Conservation (phyloP, 2,329 filamentous ascomycete genomes). For the Kalmusia sp. region DNA sequence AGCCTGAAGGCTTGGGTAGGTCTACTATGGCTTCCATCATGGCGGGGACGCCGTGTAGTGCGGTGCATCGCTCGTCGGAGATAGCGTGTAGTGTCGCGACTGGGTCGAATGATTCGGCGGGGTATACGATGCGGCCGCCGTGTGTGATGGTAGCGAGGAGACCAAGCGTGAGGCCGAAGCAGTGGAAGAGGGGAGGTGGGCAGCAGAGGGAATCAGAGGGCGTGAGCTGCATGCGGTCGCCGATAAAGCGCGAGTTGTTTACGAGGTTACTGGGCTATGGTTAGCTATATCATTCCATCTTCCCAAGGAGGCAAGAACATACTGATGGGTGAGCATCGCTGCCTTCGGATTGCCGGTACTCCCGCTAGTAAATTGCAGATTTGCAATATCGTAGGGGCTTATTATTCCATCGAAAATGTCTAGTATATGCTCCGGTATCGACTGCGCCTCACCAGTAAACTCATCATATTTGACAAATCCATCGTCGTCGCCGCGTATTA, state of each 20-base stretch:
- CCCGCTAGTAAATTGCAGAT: conserved; percentile 48
- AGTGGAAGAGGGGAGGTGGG: conserved; percentile 84
- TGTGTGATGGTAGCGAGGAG: conserved; percentile 76
- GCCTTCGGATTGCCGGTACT: conserved; percentile 48
- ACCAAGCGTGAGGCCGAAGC: conserved; percentile 81
- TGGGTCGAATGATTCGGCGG: conserved; percentile 74
- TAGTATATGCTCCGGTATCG: conserved; percentile 41
- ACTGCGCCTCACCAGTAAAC: conserved; percentile 52
- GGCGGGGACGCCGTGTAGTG: conserved; percentile 80
- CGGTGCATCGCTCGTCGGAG: conserved; percentile 62
- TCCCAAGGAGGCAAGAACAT: neutral
- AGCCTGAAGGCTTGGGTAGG: conserved; percentile 55
- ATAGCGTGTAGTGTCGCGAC: conserved; percentile 71
- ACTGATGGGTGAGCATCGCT: conserved; percentile 49
- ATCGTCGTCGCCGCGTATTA: conserved; percentile 43
- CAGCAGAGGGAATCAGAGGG: conserved; percentile 75
- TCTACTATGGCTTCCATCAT: conserved; percentile 76
- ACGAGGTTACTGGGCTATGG: conserved; percentile 39
- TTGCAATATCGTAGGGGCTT: conserved; percentile 43
- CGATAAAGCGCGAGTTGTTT: conserved; percentile 55
- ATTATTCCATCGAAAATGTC: conserved; percentile 45
- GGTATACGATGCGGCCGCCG: conserved; percentile 78
- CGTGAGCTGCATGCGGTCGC: conserved; percentile 75
- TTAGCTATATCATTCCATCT: conserved; percentile 2
- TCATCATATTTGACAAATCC: conserved; percentile 67